These are phyloP conservation scores for Paraphoma chrysanthemicola DNA, from an alignment of 2,329 filamentous ascomycete species.

Conservation along the genomic window DNA sequence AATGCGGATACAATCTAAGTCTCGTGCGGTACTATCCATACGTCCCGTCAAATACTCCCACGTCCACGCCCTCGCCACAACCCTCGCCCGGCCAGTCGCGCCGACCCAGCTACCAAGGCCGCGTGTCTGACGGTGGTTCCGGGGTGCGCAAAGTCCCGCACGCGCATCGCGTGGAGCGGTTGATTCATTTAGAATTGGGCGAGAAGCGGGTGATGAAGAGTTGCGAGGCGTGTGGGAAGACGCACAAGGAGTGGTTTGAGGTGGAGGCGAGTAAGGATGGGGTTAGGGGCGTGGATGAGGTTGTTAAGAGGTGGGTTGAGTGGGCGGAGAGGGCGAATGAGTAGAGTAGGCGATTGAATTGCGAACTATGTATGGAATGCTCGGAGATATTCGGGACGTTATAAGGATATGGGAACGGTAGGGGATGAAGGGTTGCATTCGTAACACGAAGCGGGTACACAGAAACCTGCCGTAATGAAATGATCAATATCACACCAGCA, in stretches of 20 bases:
- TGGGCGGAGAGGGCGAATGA: slow-evolving; percentile 69
- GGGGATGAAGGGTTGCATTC: too few species aligned
- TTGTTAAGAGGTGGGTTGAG: slow-evolving; percentile 82
- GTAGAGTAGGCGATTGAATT: not conserved
- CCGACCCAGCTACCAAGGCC: slow-evolving; percentile 25
- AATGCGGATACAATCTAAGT: slow-evolving; percentile 88
- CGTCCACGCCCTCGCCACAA: slow-evolving; percentile 33
- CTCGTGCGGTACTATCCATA: slow-evolving; percentile 94
- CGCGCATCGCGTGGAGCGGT: slow-evolving; percentile 83
- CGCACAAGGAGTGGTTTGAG: slow-evolving; percentile 96
- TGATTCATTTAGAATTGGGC: slow-evolving; percentile 89
- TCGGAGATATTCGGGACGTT: not conserved
- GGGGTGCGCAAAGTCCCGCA: slow-evolving; percentile 76
- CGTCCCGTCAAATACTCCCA: slow-evolving; percentile 47
- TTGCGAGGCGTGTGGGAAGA: slow-evolving; percentile 80
- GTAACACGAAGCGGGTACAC: too few species aligned
- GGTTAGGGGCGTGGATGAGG: slow-evolving; percentile 72
- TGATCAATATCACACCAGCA: too few species aligned
- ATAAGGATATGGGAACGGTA: too few species aligned
- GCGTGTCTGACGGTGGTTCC: slow-evolving; percentile 15
- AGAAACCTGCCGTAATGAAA: too few species aligned
- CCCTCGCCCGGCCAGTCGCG: slow-evolving; percentile 36
- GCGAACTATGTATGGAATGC: not conserved
- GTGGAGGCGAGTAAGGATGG: slow-evolving; percentile 76
- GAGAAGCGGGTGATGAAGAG: slow-evolving; percentile 64